phyloP scores from a whole-genome alignment of 495 filamentous ascomycete species.

The Penicillium psychrofluorescens region DNA sequence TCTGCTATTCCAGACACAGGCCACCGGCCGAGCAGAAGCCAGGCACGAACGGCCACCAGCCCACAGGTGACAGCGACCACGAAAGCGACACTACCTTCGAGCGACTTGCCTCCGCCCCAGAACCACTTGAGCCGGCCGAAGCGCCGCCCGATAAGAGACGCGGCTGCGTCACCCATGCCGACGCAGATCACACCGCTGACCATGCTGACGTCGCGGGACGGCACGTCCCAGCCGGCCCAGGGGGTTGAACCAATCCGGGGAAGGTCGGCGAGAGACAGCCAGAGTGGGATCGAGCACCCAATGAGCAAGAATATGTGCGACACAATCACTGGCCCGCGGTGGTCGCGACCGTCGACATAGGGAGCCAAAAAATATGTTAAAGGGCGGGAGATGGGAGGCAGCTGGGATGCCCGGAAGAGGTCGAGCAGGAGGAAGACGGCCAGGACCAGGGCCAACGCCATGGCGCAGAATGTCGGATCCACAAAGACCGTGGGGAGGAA shows the following conservation, averaged over 20 bases:
- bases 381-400: conserved; percentile 78
- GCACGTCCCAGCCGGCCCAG: conserved; percentile 66
- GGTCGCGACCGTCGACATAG: conserved; percentile 89
- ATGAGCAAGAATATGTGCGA: conserved; percentile 93
- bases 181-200: conserved; percentile 88
- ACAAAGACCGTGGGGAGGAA: conserved; percentile 78
- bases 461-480: conserved; percentile 74
- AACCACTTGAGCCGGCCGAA: conserved; percentile 87
- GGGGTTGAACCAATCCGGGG: conserved; percentile 42
- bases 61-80: conserved; percentile 69
- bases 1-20: conserved; percentile 18
- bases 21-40: conserved; percentile 74
- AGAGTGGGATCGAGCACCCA: conserved; percentile 91
- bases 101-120: conserved; percentile 92
- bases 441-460: conserved; percentile 69
- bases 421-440: conserved; percentile 83
- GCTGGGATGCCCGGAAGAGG: conserved; percentile 78
- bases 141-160: conserved; percentile 83
- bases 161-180: conserved; percentile 90
- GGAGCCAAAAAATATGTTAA: conserved; percentile 81
- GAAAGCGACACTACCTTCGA: conserved; percentile 88
- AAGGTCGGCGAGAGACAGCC: conserved; percentile 72
- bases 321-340: conserved; percentile 89
- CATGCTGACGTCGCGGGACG: conserved; percentile 70
- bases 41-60: conserved; percentile 60